These are phyloP conservation scores for Cladosporium cucumerinum DNA, from an alignment of 2,329 filamentous ascomycete species.

Conservation along the genomic window DNA sequence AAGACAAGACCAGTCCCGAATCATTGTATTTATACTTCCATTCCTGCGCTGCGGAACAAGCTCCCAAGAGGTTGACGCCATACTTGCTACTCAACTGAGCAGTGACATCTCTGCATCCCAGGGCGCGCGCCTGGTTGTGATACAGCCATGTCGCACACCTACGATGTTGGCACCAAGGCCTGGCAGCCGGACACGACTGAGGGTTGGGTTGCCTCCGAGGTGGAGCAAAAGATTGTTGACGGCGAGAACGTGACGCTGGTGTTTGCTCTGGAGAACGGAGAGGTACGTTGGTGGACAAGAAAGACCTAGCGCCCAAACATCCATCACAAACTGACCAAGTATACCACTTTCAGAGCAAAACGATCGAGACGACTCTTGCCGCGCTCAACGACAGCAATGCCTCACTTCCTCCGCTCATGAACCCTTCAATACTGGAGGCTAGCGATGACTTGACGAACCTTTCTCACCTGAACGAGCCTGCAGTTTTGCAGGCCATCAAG, in stretches of 20 bases:
- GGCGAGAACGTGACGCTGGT: constrained; percentile 83
- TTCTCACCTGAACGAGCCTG: constrained; percentile 96
- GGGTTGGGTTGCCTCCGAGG: constrained; percentile 96
- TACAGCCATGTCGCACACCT: constrained; percentile 76
- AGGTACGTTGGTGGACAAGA: constrained; percentile 55
- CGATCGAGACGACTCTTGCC: constrained; percentile 70
- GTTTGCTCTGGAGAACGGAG: constrained; percentile 88
- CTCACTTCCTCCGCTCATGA: constrained; percentile 89
- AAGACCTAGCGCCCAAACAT: neutral
- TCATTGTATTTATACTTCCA: constrained; percentile 9
- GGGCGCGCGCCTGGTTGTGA: neutral
- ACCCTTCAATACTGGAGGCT: constrained; percentile 95
- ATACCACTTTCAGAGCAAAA: constrained; percentile 62
- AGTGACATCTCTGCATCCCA: neutral
- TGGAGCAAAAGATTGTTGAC: constrained; percentile 77
- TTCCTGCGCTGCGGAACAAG: neutral
- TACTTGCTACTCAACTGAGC: neutral
- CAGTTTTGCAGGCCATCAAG: constrained; percentile 95
- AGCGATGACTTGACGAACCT: constrained; percentile 97
- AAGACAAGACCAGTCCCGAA: neutral
- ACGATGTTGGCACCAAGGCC: constrained; percentile 93
- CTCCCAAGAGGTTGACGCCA: constrained; percentile 1
- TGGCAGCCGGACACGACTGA: constrained; percentile 97
- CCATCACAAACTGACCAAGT: constrained; percentile 11
- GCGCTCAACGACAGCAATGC: constrained; percentile 74